Conservation (phyloP, 805 yeast genomes). For the Metschnikowia sp. region DNA sequence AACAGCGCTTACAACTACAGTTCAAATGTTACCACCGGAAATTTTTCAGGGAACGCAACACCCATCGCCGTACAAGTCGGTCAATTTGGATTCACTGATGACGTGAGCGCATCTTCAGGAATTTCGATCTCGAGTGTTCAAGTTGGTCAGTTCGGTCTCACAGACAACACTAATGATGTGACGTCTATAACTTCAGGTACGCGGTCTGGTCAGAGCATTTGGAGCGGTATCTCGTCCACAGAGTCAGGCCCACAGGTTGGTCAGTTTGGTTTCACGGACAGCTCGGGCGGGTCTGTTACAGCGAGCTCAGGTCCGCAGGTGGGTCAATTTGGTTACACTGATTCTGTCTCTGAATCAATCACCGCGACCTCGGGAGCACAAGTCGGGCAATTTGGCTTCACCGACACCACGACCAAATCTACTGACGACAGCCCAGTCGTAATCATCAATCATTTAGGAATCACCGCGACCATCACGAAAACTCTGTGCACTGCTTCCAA, state of each 20-base stretch:
- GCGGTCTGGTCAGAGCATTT: too few relatives aligned
- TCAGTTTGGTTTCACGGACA: neutral
- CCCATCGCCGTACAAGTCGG: neutral
- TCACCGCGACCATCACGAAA: too few relatives aligned
- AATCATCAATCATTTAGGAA: too few relatives aligned
- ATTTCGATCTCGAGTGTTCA: neutral
- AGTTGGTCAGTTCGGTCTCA: slow-evolving; percentile 1
- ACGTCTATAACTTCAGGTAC: too few relatives aligned
- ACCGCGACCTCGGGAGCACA: neutral
- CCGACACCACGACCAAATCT: neutral
- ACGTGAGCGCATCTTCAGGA: neutral
- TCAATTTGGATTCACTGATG: neutral
- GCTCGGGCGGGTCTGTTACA: too few relatives aligned
- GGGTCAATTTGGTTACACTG: slow-evolving; percentile 1
- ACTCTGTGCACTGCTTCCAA: too few relatives aligned
- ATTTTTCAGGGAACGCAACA: neutral
- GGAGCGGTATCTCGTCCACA: too few relatives aligned
- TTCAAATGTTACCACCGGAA: neutral
- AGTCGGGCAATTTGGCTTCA: slow-evolving; percentile 2
- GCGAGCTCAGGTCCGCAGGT: neutral
- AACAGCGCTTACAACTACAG: too few relatives aligned
- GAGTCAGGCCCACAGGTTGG: neutral
- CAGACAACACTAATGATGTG: neutral
- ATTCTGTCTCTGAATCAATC: neutral
- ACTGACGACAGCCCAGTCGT: too few relatives aligned